Base-by-base conservation (phyloP, 2,329 filamentous ascomycete species). In the Phaeosphaeriaceae sp. region DNA sequence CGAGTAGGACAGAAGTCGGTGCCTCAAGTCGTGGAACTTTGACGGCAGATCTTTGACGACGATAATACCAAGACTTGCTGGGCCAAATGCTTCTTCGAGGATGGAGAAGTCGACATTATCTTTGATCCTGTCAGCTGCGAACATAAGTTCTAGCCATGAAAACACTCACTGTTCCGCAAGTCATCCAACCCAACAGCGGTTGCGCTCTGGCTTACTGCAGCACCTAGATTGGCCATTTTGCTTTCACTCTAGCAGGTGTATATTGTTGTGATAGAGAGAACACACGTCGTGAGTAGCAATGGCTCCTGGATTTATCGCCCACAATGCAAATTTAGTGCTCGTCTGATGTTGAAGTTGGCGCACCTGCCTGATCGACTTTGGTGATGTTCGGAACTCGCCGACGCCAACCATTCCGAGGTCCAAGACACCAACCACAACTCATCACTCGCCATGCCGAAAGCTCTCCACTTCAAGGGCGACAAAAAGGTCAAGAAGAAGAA, bases 381-480 rank as follows among this genome's bases (percentile, higher is more conserved):
- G 45, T n/a, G 22, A 20, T n/a, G 21, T 47, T 47, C 45, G 45
- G 20, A 24, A 17, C 20, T n/a, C 45, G 45, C 45, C 20, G 45
- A 17, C 45, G 45, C 45, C 45, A 47, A 24, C 21, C 10, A 47
- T 25, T 47, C 45, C 47, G 47, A 65, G 63, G 65, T 65, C 44
- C 46, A 58, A 53, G 48, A 51, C 55, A 55, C 53, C 55, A 63
- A 40, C 61, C 46, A 62, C 44, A 46, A 49, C 42, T 45, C 49
- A 52, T 49, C 46, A 47, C 44, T 51, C 62, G 41, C 56, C 61
- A 95, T 95, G 91, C 89, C 96, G 68, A 97, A 96, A 77, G 89
- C 94, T 48, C 86, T 99, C 57, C 84, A 88, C 49, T 99, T 99
- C 85, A 99, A 99, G 81, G 95, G 95, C 83, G 95, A 99, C 81